Conservation (phyloP, 768 basidiomycete species). For the Hirschioporus abietinus region DNA sequence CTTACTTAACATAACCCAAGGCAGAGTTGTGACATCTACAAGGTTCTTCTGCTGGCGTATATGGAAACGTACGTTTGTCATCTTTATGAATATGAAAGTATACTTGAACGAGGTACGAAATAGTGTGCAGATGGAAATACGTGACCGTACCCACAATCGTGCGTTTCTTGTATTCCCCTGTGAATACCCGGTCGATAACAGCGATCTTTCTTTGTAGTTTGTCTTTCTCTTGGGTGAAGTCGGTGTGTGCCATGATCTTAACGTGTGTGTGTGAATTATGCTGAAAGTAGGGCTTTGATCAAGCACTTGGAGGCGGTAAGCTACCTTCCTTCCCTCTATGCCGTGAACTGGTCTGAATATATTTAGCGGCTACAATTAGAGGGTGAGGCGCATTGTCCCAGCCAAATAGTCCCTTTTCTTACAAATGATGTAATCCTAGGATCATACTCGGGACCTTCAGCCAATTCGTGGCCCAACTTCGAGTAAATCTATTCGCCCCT, state of each 20-base stretch:
- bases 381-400: neutral
- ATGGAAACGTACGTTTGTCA: neutral
- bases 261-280: neutral
- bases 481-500: neutral
- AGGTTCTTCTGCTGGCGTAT: neutral
- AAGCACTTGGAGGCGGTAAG: neutral
- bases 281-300: neutral
- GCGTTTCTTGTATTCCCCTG: neutral
- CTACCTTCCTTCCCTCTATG: neutral
- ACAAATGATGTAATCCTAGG: neutral
- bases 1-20: neutral
- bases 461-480: neutral
- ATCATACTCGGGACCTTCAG: conserved; percentile 1
- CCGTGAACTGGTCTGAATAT: neutral
- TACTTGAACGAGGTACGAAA: neutral
- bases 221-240: neutral
- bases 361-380: neutral
- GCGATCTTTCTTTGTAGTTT: neutral
- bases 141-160: neutral
- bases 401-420: neutral
- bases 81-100: neutral
- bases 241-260: neutral
- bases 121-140: neutral
- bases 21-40: neutral
- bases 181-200: too few relatives aligned